Evolutionary conservation across 495 filamentous ascomycete genomes (phyloP), one percentile per base, ranked within the genome.

Genomic region (Aspergillus homomorphus): DNA sequence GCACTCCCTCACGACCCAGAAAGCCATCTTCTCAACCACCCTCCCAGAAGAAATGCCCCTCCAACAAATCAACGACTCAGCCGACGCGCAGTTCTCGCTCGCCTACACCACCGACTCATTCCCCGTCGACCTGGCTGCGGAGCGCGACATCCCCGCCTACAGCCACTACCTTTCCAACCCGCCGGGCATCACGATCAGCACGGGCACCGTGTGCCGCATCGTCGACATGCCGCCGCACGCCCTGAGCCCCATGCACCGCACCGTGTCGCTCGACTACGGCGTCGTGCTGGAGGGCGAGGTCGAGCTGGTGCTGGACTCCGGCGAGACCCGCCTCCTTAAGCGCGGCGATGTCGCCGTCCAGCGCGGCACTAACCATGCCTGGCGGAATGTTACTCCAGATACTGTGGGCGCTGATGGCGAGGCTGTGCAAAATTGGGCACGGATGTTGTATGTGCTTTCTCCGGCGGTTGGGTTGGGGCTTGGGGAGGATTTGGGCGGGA

Each of bases 261-360:
- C 90, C 1, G 78, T 86, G 58, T 83, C 77, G 1, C 64, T 92
- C 2, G 89, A 92, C 62, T 91, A 89, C 56, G 88, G 87, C 4
- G 80, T 91, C 58, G 82, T 92, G 24, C 57, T 93, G 7, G 88
- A 91, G 66, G 89, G 89, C 0, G 72, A 81, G 63, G 64, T 91
- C 46, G 88, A 92, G 69, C 88, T 91, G 66, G 84, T 89, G 80
- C 84, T 75, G 45, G 87, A 90, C 69, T 80, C 81, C 0, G 79
- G 76, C 5, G 72, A 78, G 21, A 83, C 81, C 59, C 84, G 87
- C 53, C 58, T 87, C 57, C 23, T 90, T 66, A 84, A 86, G 62
- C 84, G 87, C 28, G 82, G 84, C 20, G 88, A 90, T 71, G 86
- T 88, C 20, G 85, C 88, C 58, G 69, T 89, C 60, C 80, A 90